phyloP scores from a whole-genome alignment of 139 green algal species.

The Tetraselmis chui region DNA sequence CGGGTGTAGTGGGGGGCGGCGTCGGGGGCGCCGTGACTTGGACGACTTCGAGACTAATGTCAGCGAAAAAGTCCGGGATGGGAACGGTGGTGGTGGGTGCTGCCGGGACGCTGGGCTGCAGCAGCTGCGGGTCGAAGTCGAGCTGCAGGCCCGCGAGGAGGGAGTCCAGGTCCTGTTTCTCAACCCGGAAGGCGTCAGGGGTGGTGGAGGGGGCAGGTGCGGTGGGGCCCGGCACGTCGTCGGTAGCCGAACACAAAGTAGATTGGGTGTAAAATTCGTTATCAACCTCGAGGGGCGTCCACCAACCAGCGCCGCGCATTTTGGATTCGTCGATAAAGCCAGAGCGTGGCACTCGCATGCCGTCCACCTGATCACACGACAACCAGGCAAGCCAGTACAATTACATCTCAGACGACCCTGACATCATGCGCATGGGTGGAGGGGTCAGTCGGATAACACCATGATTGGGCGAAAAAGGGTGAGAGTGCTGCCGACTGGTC shows the following conservation, averaged over 20 bases:
- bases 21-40: not conserved
- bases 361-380: no score
- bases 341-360: not conserved
- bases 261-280: not conserved
- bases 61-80: not conserved
- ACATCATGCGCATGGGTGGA: no score
- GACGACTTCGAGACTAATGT: not conserved
- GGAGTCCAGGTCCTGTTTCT: not conserved
- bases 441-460: no score
- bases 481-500: no score
- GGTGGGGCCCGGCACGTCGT: not conserved
- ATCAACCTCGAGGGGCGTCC: not conserved
- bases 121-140: not conserved
- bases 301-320: not conserved
- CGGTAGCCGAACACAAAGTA: not conserved
- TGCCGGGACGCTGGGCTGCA: not conserved
- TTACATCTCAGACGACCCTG: no score
- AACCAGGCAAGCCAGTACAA: no score
- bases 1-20: not conserved
- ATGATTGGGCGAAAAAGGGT: no score
- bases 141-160: not conserved
- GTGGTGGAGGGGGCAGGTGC: not conserved
- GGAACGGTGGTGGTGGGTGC: not conserved
- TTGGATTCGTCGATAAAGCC: not conserved
- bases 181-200: not conserved